Base-by-base conservation (phyloP, 257 asterid species). In the Solanum clarkiae region DNA sequence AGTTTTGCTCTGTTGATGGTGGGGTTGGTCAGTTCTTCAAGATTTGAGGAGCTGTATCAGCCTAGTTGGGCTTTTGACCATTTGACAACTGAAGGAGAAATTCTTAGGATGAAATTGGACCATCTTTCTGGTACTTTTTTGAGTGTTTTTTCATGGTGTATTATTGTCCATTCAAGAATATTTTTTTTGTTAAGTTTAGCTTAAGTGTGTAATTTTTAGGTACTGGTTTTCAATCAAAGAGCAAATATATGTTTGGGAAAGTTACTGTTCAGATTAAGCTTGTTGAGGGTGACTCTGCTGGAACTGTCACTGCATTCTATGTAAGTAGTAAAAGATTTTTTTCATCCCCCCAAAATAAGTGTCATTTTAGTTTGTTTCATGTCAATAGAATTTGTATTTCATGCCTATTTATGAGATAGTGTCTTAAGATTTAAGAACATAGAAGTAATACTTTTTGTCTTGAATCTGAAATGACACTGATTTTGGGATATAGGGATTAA, bases 221-320 rank as follows among this genome's bases (percentile, higher is more conserved):
- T 47, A 98, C 99, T 89, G 99, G 99, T 32, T 95, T 95, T 88
- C 83, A 90, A 22, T 95, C 99, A 0, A 95, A 95, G 92, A 93
- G 89, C 87, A 95, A 95, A 72, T 95, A 93, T 40, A 68, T 95
- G 97, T 95, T 92, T 81, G 99, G 99, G 75, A 95, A 95, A 89
- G 97, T 95, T n/a, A 90, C 91, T 14, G 87, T 91, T 71, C 95
- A 93, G 90, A 94, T 95, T 84, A 94, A 94, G 95, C 99, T 95
- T 56, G 98, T 95, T 0, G 96, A 85, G 54, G 99, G 98, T 66
- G 99, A 95, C 82, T 95, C 99, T 84, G 99, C 99, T 72, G 98
- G 99, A 84, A 95, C 98, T 82, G 99, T 95, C 71, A 95, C 99
- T 49, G 99, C 98, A 53, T 93, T 92, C 89, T 95, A 94, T 84